Conservation (phyloP, 2,329 filamentous ascomycete species). For the Amauroascus verrucosus region DNA sequence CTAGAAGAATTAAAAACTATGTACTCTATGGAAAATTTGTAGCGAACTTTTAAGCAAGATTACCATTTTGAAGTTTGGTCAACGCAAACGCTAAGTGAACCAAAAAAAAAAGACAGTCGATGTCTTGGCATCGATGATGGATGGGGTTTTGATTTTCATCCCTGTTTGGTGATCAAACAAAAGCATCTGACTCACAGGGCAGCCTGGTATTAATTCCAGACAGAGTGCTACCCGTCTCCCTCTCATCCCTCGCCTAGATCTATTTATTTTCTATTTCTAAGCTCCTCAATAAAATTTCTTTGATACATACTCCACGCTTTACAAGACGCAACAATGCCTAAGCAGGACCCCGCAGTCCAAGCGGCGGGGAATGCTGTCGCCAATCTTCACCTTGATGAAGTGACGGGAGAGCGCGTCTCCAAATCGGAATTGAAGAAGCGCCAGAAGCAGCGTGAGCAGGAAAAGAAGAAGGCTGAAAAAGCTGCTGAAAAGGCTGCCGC, state of each 20-base stretch:
- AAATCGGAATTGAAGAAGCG: conserved; percentile 91
- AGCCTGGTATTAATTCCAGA: neutral
- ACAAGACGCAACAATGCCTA: conserved; percentile 36
- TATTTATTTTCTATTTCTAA: neutral
- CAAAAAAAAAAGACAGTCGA: too few relatives aligned
- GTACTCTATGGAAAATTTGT: too few relatives aligned
- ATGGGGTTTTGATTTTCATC: neutral
- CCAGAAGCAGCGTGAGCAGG: conserved; percentile 78
- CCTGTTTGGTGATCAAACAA: neutral
- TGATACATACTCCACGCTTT: too few relatives aligned
- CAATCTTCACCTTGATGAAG: conserved; percentile 79
- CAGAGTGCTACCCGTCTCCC: neutral
- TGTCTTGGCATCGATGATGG: neutral
- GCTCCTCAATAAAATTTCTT: neutral
- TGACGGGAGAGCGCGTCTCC: conserved; percentile 78
- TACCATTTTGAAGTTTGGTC: neutral
- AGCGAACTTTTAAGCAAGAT: too few relatives aligned
- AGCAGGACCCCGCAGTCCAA: conserved; percentile 33
- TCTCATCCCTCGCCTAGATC: neutral
- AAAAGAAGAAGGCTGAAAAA: conserved; percentile 70
- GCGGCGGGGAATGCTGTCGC: conserved; percentile 43
- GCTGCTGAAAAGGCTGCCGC: conserved; percentile 41
- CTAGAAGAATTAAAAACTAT: too few relatives aligned
- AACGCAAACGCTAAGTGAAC: neutral
- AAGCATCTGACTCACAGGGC: conserved; percentile 3